Conservation (phyloP, 176 grass and related monocot genomes). For the Chrysopogon serrulatus region DNA sequence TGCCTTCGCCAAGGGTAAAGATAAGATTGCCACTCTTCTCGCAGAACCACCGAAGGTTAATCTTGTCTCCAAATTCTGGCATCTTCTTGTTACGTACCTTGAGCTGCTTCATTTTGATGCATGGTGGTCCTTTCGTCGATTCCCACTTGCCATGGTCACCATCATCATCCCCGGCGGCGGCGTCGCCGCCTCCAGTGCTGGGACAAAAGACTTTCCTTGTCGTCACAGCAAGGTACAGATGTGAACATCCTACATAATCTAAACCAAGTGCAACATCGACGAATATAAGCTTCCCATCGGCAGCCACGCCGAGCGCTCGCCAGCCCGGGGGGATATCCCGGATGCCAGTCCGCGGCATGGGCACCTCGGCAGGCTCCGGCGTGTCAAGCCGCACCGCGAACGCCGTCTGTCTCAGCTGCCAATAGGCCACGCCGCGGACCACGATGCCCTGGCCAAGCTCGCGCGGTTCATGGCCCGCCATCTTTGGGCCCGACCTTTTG, state of each 20-base stretch:
- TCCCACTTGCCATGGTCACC: too few species aligned
- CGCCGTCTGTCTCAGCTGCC: not conserved
- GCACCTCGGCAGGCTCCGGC: not conserved
- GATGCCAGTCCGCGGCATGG: not conserved
- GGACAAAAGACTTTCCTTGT: not conserved
- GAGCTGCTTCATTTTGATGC: not conserved
- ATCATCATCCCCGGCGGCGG: too few species aligned
- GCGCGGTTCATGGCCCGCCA: not conserved
- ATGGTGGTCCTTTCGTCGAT: too few species aligned
- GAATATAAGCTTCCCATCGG: slow-evolving; percentile 7
- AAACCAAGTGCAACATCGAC: not conserved
- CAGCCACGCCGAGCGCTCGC: slow-evolving; percentile 34
- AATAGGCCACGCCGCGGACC: not conserved
- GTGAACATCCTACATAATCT: too few species aligned
- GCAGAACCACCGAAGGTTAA: slow-evolving; percentile 18
- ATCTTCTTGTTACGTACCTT: not conserved
- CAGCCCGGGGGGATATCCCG: not conserved
- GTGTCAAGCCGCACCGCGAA: slow-evolving; percentile 8
- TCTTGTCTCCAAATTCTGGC: accelerated
- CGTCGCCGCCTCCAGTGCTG: not conserved
- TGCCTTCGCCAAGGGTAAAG: slow-evolving; percentile 1
- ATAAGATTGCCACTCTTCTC: not conserved
- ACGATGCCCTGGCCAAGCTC: not conserved
- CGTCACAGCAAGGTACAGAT: not conserved
- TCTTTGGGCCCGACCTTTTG: not conserved